These are phyloP conservation scores for Beauveria australis DNA, from an alignment of 2,329 filamentous ascomycete species.

Conservation along the genomic window DNA sequence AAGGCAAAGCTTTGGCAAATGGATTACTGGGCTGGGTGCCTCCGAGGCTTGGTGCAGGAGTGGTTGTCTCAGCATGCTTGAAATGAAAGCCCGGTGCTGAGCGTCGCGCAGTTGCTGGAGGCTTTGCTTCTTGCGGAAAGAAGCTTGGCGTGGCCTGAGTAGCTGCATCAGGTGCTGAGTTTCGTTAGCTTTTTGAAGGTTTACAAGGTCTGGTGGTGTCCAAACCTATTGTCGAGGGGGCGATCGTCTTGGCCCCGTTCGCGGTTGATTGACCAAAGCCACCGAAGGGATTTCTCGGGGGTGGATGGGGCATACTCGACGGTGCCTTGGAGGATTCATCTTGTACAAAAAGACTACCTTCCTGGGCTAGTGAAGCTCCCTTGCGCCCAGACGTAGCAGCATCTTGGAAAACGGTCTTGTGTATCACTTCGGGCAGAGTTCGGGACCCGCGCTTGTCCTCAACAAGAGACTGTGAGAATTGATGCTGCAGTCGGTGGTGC, in stretches of 20 bases:
- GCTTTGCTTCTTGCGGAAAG: background rate
- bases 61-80: background rate
- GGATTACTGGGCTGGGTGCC: background rate
- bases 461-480: slow-evolving; percentile 48
- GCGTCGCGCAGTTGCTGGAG: background rate
- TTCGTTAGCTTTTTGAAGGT: background rate
- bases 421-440: slow-evolving; percentile 47
- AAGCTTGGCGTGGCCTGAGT: background rate
- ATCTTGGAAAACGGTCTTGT: slow-evolving; percentile 41
- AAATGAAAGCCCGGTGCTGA: background rate
- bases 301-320: background rate
- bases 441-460: slow-evolving; percentile 49
- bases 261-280: background rate
- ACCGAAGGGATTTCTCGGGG: background rate
- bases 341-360: slow-evolving; percentile 24
- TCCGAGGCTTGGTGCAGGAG: background rate
- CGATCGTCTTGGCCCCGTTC: background rate
- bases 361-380: slow-evolving; percentile 12
- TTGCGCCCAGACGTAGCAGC: background rate
- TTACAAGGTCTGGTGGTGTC: background rate
- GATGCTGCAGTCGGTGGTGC: slow-evolving; percentile 44
- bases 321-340: background rate
- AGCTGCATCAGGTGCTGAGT: background rate
- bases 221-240: background rate
- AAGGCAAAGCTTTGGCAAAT: background rate